Conservation (phyloP, 352 stramenopile species). For the Pythium vanterpoolii region DNA sequence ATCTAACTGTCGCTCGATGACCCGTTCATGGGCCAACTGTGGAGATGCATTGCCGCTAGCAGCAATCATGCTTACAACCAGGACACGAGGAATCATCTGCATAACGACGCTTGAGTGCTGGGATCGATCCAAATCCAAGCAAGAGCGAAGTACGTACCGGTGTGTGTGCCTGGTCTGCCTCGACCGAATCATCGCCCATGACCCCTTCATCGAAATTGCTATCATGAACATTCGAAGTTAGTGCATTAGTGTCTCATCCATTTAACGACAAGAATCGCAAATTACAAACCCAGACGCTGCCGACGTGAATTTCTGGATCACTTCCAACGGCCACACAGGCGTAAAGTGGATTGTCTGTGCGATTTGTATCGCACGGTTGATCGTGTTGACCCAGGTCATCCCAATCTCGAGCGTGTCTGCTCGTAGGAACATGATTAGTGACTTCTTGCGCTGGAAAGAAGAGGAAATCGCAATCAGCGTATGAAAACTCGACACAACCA, state of each 20-base stretch:
- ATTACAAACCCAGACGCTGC: constrained; percentile 64
- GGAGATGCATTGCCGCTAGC: constrained; percentile 8
- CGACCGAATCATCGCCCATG: constrained; percentile 8
- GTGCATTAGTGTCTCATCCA: background rate
- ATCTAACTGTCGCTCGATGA: constrained; percentile 65
- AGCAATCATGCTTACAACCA: constrained; percentile 61
- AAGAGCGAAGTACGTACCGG: constrained; percentile 1
- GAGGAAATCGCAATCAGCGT: background rate
- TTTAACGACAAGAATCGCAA: constrained; percentile 1
- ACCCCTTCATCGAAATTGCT: constrained; percentile 25
- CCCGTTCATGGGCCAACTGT: constrained; percentile 33
- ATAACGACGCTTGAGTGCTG: background rate
- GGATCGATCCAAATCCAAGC: background rate
- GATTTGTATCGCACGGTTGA: constrained; percentile 76
- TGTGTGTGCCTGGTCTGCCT: background rate
- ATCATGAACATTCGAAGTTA: background rate
- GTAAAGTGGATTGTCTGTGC: constrained; percentile 64
- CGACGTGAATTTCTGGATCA: constrained; percentile 72
- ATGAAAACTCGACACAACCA: background rate
- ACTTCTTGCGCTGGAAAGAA: constrained; percentile 75
- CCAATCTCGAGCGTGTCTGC: constrained; percentile 71
- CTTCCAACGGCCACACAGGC: constrained; percentile 61
- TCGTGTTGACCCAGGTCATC: constrained; percentile 69
- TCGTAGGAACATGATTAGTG: constrained; percentile 74
- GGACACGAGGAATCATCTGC: constrained; percentile 11